phyloP scores from a whole-genome alignment of 2,329 filamentous ascomycete genomes.

The Scortechinia acanthostroma region DNA sequence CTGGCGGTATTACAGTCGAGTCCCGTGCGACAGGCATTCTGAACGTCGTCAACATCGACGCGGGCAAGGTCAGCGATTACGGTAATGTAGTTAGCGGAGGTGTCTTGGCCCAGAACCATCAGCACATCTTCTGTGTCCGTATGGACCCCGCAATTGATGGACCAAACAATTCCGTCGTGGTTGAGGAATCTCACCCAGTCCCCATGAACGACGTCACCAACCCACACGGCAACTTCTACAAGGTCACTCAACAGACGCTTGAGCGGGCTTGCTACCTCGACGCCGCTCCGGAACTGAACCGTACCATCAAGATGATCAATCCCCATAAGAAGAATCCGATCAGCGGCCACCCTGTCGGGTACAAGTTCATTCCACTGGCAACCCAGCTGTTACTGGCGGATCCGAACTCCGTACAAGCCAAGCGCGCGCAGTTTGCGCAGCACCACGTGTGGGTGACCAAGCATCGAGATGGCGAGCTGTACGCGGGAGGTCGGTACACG shows the following conservation, averaged over 20 bases:
- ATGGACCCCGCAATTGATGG: constrained; percentile 43
- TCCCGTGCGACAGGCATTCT: constrained; percentile 62
- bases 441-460: constrained; percentile 45
- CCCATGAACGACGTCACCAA: constrained; percentile 32
- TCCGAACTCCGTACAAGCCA: constrained; percentile 29
- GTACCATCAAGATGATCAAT: constrained; percentile 44
- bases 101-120: constrained; percentile 41
- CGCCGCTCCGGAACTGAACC: constrained; percentile 24
- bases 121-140: constrained; percentile 39
- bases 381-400: constrained; percentile 39
- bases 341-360: constrained; percentile 32
- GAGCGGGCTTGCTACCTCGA: constrained; percentile 22
- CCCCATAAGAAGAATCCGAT: constrained; percentile 31
- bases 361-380: constrained; percentile 35
- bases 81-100: constrained; percentile 39
- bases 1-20: constrained; percentile 53
- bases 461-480: constrained; percentile 40
- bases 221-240: constrained; percentile 37
- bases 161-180: constrained; percentile 33
- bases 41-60: constrained; percentile 33
- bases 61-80: constrained; percentile 28
- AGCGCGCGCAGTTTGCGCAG: constrained; percentile 36
- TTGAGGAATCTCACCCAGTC: constrained; percentile 35
- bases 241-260: constrained; percentile 26
- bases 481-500: constrained; percentile 36